phyloP scores from a whole-genome alignment of 2,329 filamentous ascomycete species.

The Trichophyton schoenleinii region DNA sequence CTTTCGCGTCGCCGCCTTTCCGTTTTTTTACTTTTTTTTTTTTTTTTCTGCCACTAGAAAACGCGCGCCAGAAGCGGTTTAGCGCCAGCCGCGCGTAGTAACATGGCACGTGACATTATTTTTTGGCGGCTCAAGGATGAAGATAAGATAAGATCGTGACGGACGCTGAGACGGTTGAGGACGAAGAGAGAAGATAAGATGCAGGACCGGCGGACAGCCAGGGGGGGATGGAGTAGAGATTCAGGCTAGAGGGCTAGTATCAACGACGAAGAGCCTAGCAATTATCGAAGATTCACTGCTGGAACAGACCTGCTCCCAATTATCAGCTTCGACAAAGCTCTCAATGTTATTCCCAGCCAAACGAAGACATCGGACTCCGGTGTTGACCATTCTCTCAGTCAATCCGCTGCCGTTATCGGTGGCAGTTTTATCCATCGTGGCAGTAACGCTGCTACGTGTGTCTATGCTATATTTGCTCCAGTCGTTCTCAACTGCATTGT shows the following conservation, averaged over 20 bases:
- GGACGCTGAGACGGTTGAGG: background rate
- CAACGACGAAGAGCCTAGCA: background rate
- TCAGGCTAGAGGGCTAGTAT: background rate
- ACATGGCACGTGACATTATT: background rate
- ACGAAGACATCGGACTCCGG: background rate
- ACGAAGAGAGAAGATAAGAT: too few species aligned
- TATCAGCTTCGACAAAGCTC: background rate
- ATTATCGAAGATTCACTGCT: background rate
- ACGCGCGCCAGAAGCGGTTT: background rate
- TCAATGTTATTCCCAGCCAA: background rate
- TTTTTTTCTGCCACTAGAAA: background rate
- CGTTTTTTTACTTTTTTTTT: background rate
- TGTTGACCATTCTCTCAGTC: background rate
- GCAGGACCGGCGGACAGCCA: too few species aligned
- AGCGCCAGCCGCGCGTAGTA: background rate
- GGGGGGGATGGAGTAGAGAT: background rate
- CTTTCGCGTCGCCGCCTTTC: background rate
- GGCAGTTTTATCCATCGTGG: background rate
- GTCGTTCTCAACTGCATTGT: slow-evolving; percentile 9
- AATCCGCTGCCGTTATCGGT: background rate
- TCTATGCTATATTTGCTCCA: slow-evolving; percentile 6
- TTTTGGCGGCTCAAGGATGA: background rate
- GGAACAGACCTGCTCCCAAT: background rate
- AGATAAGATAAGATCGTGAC: background rate
- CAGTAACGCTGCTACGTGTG: background rate